Base-by-base conservation (phyloP, 345 rosid species). In the Camelina hispida region DNA sequence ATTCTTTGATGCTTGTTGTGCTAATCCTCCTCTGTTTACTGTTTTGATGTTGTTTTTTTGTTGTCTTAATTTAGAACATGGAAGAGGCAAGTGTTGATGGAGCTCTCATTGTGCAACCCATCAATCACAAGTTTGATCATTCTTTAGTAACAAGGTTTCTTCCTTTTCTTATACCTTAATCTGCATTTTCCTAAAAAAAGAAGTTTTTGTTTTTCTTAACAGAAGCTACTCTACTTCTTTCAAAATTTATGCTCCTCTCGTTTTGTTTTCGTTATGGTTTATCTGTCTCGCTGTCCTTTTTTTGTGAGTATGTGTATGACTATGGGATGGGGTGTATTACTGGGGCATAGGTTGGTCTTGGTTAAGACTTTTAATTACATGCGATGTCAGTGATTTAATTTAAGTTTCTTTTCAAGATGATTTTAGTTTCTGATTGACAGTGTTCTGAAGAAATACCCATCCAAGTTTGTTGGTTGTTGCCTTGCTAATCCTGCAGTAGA, bases 401-500 rank as follows among this genome's bases (percentile, higher is more conserved):
- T 13, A 32, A 32, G 13, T 42, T 11, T 44, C 28, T 42, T 42
- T 20, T 70, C 9, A 38, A 17, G 14, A 50, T 66, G 56, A 40
- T 11, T 17, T 40, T 44, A 14, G 18, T 66, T 66, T 72, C 53
- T 66, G 53, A 8, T 51, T 66, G 73, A 72, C 84, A 93, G 96
- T 59, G 88, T 84, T 73, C 54, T 94, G 74, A 86, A 85, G 82
- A 91, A 83, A 76, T 80, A 87, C 81, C 97, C 97, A 3, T 78
- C 85, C 57, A 94, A 91, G 83, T 91, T 91, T 73, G 85, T 79
- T 4, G 98, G 98, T 32, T 94, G 97, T 80, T 89, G 96, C 84
- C 96, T 94, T 63, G 96, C 98, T 59, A 87, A 91, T 84, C 97
- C 98, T 61, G 87, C 94, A 78, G 96, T 87, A 80, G 91, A 94